Conservation (phyloP, 2,329 filamentous ascomycete genomes). For the Ophiobolus disseminans region DNA sequence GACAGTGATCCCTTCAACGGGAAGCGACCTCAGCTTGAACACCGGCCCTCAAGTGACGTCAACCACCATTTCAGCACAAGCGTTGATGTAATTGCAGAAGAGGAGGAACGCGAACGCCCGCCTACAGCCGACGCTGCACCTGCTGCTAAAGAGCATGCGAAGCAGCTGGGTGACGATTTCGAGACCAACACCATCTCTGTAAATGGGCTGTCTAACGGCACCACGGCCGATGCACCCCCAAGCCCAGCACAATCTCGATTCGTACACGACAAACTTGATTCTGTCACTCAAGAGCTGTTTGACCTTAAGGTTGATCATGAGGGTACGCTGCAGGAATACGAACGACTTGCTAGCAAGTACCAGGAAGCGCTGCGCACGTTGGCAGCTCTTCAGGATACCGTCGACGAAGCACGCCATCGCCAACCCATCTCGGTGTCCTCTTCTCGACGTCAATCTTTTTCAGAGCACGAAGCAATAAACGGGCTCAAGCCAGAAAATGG, state of each 20-base stretch:
- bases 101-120: constrained; percentile 41
- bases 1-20: constrained; percentile 43
- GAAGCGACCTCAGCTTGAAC: constrained; percentile 34
- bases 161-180: constrained; percentile 21
- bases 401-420: constrained; percentile 77
- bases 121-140: constrained; percentile 31
- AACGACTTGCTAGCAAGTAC: constrained; percentile 85
- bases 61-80: constrained; percentile 41
- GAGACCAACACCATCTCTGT: constrained; percentile 21
- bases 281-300: constrained; percentile 87
- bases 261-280: constrained; percentile 91
- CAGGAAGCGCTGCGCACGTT: constrained; percentile 84
- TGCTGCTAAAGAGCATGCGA: constrained; percentile 9
- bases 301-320: constrained; percentile 93
- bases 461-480: constrained; percentile 76
- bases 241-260: constrained; percentile 83
- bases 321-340: constrained; percentile 78
- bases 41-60: constrained; percentile 30
- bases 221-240: constrained; percentile 58
- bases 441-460: constrained; percentile 78
- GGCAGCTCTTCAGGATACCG: constrained; percentile 82
- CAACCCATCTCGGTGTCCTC: constrained; percentile 60
- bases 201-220: constrained; percentile 26
- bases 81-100: constrained; percentile 48
- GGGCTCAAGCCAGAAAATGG: constrained; percentile 70